Conservation (phyloP, 2,329 filamentous ascomycete species). For the Phialemonium atrogriseum region DNA sequence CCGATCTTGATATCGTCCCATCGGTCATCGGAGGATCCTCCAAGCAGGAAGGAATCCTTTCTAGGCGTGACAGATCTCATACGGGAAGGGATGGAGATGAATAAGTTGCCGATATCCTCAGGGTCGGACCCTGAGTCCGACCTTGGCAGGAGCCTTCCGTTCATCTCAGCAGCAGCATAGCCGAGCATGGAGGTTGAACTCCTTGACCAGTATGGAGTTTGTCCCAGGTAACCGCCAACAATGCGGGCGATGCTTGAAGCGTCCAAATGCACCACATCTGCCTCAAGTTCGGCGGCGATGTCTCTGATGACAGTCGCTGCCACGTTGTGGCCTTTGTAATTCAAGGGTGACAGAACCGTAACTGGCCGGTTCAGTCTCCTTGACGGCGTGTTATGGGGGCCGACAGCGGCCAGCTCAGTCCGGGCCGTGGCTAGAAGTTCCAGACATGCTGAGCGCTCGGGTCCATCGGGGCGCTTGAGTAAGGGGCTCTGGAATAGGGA, state of each 20-base stretch:
- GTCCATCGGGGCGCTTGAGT: neutral
- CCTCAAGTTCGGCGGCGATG: constrained; percentile 33
- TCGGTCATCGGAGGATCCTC: constrained; percentile 31
- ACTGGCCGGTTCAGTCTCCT: constrained; percentile 22
- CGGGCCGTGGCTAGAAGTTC: constrained; percentile 23
- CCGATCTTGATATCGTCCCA: constrained; percentile 57
- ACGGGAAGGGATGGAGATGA: constrained; percentile 15
- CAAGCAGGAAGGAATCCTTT: constrained; percentile 17
- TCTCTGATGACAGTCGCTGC: constrained; percentile 18
- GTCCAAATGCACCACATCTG: constrained; percentile 61
- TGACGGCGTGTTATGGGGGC: constrained; percentile 10
- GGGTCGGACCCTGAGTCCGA: constrained; percentile 35
- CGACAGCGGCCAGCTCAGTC: constrained; percentile 19
- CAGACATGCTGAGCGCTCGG: constrained; percentile 14
- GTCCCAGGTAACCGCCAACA: constrained; percentile 61
- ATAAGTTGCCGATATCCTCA: constrained; percentile 19
- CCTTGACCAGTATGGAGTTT: constrained; percentile 39
- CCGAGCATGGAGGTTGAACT: constrained; percentile 46
- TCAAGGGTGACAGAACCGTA: constrained; percentile 25
- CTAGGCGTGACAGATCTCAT: constrained; percentile 13
- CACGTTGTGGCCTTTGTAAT: constrained; percentile 21
- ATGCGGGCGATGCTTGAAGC: constrained; percentile 64
- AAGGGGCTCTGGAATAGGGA: no score
- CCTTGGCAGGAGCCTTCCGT: constrained; percentile 33
- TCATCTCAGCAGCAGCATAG: constrained; percentile 46